Conservation (phyloP, 306 rosid species). For the Lathyrus aphaca region DNA sequence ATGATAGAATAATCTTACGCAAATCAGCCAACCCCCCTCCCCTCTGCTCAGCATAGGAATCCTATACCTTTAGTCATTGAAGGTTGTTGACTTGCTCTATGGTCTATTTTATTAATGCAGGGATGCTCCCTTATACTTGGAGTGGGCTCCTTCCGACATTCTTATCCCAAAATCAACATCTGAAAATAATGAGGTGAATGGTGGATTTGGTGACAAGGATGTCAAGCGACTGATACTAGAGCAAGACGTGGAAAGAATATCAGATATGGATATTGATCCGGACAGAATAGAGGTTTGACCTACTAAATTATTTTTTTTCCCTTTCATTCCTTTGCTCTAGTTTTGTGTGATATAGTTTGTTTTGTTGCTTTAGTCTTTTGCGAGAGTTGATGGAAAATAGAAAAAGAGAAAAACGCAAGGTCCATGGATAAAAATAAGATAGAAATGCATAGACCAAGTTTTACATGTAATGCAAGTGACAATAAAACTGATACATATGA, state of each 20-base stretch:
- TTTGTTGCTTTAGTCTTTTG: constrained; percentile 28
- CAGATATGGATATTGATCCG: constrained; percentile 73
- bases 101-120: constrained; percentile 48
- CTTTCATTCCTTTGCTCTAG: constrained; percentile 4
- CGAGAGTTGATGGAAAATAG: constrained; percentile 15
- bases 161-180: constrained; percentile 57
- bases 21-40: too few relatives aligned
- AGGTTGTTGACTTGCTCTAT: constrained; percentile 36
- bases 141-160: constrained; percentile 88
- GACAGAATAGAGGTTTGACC: constrained; percentile 89
- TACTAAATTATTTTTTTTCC: constrained; percentile 5
- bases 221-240: constrained; percentile 64
- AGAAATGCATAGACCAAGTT: constrained; percentile 2
- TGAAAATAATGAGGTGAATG: constrained; percentile 47
- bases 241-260: constrained; percentile 62
- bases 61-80: constrained; percentile 23
- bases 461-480: constrained; percentile 15
- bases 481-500: constrained; percentile 13
- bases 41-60: constrained; percentile 1
- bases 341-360: constrained; percentile 11
- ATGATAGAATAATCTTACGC: too few relatives aligned
- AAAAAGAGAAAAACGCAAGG: constrained; percentile 7
- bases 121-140: constrained; percentile 90
- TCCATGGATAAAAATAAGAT: constrained; percentile 2
- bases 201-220: constrained; percentile 62